Conservation (phyloP, 1,284 basidiomycete genomes). For the Moniliella sp. region DNA sequence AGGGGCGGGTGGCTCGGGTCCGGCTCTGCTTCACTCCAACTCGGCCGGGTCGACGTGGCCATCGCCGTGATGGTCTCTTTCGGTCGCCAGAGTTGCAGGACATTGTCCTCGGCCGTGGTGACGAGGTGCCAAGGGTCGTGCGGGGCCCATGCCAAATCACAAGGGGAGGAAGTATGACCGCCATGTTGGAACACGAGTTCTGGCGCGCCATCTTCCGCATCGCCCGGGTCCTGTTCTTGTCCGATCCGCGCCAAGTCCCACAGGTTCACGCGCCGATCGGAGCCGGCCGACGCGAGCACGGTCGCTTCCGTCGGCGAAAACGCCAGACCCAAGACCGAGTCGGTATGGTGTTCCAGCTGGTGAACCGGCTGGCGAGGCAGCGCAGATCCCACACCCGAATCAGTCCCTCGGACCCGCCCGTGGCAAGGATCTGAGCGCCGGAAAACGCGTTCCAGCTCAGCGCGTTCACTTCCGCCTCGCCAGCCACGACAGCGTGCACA, state of each 20-base stretch:
- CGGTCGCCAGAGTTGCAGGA: conserved; percentile 27
- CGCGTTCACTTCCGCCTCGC: no score
- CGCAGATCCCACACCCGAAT: conserved; percentile 73
- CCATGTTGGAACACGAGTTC: conserved; percentile 31
- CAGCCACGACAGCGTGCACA: no score
- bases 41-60: no score
- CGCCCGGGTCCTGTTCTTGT: conserved; percentile 84
- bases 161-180: conserved; percentile 25
- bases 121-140: conserved; percentile 26
- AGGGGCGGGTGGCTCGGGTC: no score
- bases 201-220: conserved; percentile 84
- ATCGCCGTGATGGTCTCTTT: no score
- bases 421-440: no score
- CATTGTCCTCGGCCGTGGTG: conserved; percentile 27
- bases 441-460: conserved; percentile 75
- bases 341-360: conserved; percentile 73
- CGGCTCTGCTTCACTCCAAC: no score
- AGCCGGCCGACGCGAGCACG: conserved; percentile 43
- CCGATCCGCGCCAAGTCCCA: conserved; percentile 89
- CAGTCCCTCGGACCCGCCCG: no score
- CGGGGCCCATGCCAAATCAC: conserved; percentile 27
- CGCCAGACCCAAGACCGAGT: conserved; percentile 75
- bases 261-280: conserved; percentile 75
- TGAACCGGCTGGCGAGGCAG: conserved; percentile 55
- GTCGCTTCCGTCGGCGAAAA: conserved; percentile 71